Evolutionary conservation across 129 eudicot genomes (phyloP), one percentile per base, ranked within the genome.

Genomic region (Escallonia rubra): DNA sequence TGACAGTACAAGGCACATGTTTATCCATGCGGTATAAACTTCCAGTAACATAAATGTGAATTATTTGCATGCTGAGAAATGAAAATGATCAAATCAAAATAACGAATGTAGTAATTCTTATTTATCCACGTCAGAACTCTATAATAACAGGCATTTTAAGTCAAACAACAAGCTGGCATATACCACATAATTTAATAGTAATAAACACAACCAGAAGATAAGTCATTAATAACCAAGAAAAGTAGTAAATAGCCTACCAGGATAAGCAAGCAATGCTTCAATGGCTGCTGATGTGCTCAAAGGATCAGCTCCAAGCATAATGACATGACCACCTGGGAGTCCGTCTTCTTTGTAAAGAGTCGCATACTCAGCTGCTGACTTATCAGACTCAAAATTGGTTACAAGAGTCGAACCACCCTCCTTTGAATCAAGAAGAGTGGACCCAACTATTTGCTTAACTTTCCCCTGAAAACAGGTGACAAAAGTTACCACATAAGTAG

Each of bases 401-500:
- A 86, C 75, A 54, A 93, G 83, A 57, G 77, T 84, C 57, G 79
- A 77, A 41, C 61, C 81, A 61, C 79, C 87, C 67, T 78, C 96
- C 58, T 84, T 86, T 7, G 72, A 71, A 80, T 93, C 96, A 57
- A 64, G 67, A 72, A 93, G 99, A 54, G 96, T 93, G 70, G 99
- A 93, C 55, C 99, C 99, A 60, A 93, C 96, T 72, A 93, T 93
- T 81, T 93, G 96, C 90, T 93, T 93, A 78, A 89, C 99, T 67
- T 89, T 86, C 53, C 96, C 99, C 99, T 93, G 74, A 69, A 77
- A 48, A 48, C 11, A 65, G 48, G 68, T 44, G 4, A 59, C 34
- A 65, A 7, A n/a, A 47, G 12, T 3, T 10, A 38, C 13, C 55
- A 10, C 14, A 10, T 10, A 56, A 11, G 57, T 7, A 16, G 15